Conservation (phyloP, 2,329 filamentous ascomycete species). For the Colletotrichum scovillei region DNA sequence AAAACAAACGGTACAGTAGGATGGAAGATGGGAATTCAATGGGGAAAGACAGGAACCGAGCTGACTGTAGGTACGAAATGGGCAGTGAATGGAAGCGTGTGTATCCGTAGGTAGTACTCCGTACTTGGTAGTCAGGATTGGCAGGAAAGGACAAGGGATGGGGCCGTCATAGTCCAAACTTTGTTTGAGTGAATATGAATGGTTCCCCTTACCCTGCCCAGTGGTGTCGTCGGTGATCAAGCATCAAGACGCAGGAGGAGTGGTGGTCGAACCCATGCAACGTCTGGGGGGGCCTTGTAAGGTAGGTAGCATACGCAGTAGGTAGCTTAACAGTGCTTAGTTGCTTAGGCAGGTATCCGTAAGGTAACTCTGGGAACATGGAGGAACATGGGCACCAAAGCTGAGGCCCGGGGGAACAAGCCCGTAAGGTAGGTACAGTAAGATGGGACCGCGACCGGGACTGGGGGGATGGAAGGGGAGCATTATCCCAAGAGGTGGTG, state of each 20-base stretch:
- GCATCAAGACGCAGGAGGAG: slow-evolving; percentile 25
- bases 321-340: no score
- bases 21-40: no score
- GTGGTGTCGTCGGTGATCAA: slow-evolving; percentile 14
- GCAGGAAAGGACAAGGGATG: slow-evolving; percentile 8
- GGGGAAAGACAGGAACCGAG: no score
- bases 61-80: no score
- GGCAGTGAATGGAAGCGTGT: no score
- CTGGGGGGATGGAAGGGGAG: background rate
- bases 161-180: slow-evolving; percentile 38
- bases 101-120: no score
- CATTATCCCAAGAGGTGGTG: background rate
- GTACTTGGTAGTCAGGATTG: background rate
- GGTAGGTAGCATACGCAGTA: no score
- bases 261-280: slow-evolving; percentile 25
- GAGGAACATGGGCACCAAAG: background rate
- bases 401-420: background rate
- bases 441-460: background rate
- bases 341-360: background rate
- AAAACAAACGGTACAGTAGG: no score
- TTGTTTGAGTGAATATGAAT: slow-evolving; percentile 28
- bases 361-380: background rate
- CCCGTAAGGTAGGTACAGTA: no score
- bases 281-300: slow-evolving; percentile 7
- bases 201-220: background rate